Base-by-base conservation (phyloP, 768 basidiomycete genomes). In the Kwoniella botswanensis region DNA sequence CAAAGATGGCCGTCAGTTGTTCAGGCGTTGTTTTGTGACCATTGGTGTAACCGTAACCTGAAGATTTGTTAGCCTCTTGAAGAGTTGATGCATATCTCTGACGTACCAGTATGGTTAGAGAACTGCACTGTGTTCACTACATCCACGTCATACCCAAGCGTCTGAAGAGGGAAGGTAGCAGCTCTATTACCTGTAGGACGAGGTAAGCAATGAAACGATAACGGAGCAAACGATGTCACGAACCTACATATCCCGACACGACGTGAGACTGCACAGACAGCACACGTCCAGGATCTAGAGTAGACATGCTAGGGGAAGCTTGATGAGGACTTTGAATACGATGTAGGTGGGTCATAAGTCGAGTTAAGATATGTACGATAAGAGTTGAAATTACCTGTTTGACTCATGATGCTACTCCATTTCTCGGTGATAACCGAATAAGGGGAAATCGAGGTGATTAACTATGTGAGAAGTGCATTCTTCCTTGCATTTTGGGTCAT, bases 201-300 rank as follows among this genome's bases (percentile, higher is more conserved):
- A 42, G 42, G 18, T 2, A 18, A 46, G 13, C n/a, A 63, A 18
- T 22, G n/a, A 24, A 10, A 50, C n/a, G 7, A 18, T 1, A 12
- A 22, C 15, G 7, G 11, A 41, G 12, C 58, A 29, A 52, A 43
- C 56, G 41, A 11, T 11, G 15, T 11, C 9, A 79, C 84, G 67
- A 50, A 68, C 95, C 96, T 7, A 95, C 96, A 78, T 96, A 98
- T 59, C 96, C 96, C 74, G 90, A 93, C 11, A 91, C 89, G 68
- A 98, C 96, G 78, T 98, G 96, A 2, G 92, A 93, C 77, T 98
- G 96, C 61, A 98, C 88, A 76, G 93, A 94, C 53, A 98, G 86
- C 10, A 98, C 88, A 26, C 94, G 87, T 9, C 67, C 60, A n/a
- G 68, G 72, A n/a, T 77, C 71, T 4, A 67, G 53, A 21, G 56